Percentiles rank a stretch among this genome's conserved stretches.
Evolutionary conservation across 306 rosid species (phyloP).

Genomic region (Adenanthera pavonina): DNA sequence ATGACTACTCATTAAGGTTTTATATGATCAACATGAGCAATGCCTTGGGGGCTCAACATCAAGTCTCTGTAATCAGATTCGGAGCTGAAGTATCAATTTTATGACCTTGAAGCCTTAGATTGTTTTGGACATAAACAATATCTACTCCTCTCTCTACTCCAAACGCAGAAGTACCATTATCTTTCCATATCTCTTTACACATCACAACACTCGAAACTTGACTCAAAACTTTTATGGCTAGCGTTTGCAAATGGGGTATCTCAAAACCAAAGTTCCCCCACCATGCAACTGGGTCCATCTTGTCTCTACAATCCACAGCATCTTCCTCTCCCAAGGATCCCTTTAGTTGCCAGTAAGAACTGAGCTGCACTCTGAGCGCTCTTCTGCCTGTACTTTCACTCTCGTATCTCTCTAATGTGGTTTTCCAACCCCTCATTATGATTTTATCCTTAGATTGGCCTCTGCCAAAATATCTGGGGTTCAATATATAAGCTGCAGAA

Average conservation of each 20-base stretch:
- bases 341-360: slow-evolving; percentile 57
- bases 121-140: slow-evolving; percentile 57
- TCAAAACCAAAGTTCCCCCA: slow-evolving; percentile 71
- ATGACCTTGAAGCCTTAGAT: slow-evolving; percentile 56
- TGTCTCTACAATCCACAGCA: slow-evolving; percentile 51
- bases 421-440: slow-evolving; percentile 69
- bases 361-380: slow-evolving; percentile 63
- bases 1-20: background rate
- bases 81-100: slow-evolving; percentile 35
- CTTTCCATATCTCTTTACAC: slow-evolving; percentile 58
- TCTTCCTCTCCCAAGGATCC: slow-evolving; percentile 62
- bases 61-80: slow-evolving; percentile 26
- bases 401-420: slow-evolving; percentile 56
- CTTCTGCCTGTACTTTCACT: slow-evolving; percentile 45
- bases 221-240: slow-evolving; percentile 62
- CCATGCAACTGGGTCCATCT: slow-evolving; percentile 63
- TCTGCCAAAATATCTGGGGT: slow-evolving; percentile 58
- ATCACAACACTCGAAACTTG: slow-evolving; percentile 60
- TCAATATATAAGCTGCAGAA: slow-evolving; percentile 61
- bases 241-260: slow-evolving; percentile 53
- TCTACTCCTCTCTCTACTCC: slow-evolving; percentile 51
- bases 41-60: slow-evolving; percentile 23
- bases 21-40: background rate
- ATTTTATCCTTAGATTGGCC: slow-evolving; percentile 62
- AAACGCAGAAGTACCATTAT: slow-evolving; percentile 41